These are phyloP conservation scores for Alternaria triticina DNA, from an alignment of 2,329 filamentous ascomycete species.

Conservation along the genomic window DNA sequence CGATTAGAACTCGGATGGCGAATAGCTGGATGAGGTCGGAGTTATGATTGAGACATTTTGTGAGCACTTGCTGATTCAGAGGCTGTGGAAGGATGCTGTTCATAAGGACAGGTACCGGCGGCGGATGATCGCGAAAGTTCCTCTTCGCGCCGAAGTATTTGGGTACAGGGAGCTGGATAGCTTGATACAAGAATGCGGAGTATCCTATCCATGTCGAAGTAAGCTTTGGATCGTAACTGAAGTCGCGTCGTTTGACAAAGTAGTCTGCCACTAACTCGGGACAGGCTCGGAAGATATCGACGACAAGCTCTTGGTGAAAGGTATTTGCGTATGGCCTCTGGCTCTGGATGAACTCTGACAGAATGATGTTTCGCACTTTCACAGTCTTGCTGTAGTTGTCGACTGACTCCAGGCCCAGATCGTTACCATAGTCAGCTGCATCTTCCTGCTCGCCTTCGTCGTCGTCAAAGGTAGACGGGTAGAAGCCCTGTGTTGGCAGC, in stretches of 20 bases:
- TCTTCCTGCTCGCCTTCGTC: conserved; percentile 52
- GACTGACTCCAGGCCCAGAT: conserved; percentile 72
- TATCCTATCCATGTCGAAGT: conserved; percentile 96
- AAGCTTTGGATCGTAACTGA: conserved; percentile 88
- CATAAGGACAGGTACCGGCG: conserved; percentile 77
- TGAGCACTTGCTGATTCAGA: conserved; percentile 78
- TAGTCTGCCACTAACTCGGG: conserved; percentile 90
- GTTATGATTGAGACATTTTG: conserved; percentile 78
- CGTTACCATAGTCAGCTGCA: conserved; percentile 58
- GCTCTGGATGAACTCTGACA: conserved; percentile 79
- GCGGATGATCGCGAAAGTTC: conserved; percentile 70
- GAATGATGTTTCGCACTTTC: conserved; percentile 77
- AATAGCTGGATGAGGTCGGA: conserved; percentile 85
- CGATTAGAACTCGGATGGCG: conserved; percentile 76
- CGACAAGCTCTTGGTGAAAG: conserved; percentile 80
- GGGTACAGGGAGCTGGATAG: conserved; percentile 77
- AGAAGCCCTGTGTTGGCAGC: conserved; percentile 80
- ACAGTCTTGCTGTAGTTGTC: conserved; percentile 73
- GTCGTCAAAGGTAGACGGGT: conserved; percentile 72
- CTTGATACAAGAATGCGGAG: conserved; percentile 84
- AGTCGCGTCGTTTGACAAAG: conserved; percentile 76
- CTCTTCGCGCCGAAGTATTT: conserved; percentile 71
- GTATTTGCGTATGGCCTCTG: conserved; percentile 83
- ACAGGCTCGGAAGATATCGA: conserved; percentile 78
- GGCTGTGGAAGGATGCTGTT: conserved; percentile 87